Base-by-base conservation (phyloP, 805 yeast species). In the Spathaspora sp. region DNA sequence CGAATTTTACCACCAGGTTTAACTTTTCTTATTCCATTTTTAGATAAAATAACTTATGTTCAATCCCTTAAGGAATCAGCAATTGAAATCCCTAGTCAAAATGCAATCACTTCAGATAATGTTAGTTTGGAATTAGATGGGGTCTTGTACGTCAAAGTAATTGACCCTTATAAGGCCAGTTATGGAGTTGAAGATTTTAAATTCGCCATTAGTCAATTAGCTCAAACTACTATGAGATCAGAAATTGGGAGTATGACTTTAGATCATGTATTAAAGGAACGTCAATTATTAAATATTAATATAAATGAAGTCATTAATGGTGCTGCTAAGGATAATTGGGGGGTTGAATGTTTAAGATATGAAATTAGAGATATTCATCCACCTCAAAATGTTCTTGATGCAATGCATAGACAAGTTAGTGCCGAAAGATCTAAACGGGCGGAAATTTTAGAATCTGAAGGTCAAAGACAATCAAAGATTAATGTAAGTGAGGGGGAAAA, bases 331-430 rank as follows among this genome's bases (percentile, higher is more conserved):
- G 90, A 82, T 49, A 72, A 71, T 51, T 89, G 96, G 96, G 96
- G 96, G 50, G 85, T 89, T 52, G 78, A 80, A 61, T 89, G 96
- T 63, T 73, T 89, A 55, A 80, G 96, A 62, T 88, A 89, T 67
- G 96, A 89, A 67, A 88, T 89, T 69, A 80, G 91, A 62, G 96
- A 89, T 64, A 89, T 89, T 53, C 91, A 89, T 64, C 96, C 96
- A 1, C 96, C 96, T 2, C 78, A 78, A 38, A 87, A 87, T 58
- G 96, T 89, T 10, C 79, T 89, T 60, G 92, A 86, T 60, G 94
- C 96, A 26, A 89, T 89, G 96, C 96, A 89, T 68, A 81, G 93
- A 64, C 96, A 87, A 68, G 96, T 89, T 20, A 80, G 86, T 53
- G 94, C 96, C 44, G 96, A 89, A 67, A 76, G 96, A 59, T 83